phyloP scores from a whole-genome alignment of 75 land plant genomes.

The Picea glauca region DNA sequence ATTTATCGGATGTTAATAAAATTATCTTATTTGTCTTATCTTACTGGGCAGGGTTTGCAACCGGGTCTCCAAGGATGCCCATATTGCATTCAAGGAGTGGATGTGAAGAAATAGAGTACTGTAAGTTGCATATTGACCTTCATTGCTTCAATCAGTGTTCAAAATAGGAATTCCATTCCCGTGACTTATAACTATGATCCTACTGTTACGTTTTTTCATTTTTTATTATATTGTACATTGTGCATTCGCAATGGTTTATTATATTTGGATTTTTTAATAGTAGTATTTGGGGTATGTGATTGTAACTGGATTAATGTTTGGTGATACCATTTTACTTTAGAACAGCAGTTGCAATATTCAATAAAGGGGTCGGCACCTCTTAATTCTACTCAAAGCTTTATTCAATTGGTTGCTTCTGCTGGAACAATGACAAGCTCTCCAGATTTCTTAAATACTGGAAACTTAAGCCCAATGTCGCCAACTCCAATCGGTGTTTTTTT shows the following conservation, averaged over 20 bases:
- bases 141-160: background rate
- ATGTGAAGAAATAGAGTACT: too few species aligned
- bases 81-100: too few species aligned
- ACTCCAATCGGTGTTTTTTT: background rate
- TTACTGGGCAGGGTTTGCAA: too few species aligned
- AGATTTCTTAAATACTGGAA: background rate
- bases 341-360: background rate
- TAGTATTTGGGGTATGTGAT: background rate
- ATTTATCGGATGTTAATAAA: too few species aligned
- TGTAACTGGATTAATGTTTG: too few species aligned
- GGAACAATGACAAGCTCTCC: background rate
- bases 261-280: background rate
- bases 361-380: background rate
- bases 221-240: background rate
- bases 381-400: background rate
- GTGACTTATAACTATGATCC: background rate
- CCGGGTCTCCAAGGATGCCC: too few species aligned
- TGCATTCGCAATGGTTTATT: background rate
- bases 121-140: background rate
- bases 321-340: background rate
- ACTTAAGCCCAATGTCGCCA: slow-evolving; percentile 5
- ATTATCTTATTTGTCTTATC: too few species aligned
- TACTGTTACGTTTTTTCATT: background rate
- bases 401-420: background rate
- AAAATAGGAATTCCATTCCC: background rate